These are phyloP conservation scores for Globisporangium megalacanthum DNA, from an alignment of 352 stramenopile genomes.

Conservation along the genomic window DNA sequence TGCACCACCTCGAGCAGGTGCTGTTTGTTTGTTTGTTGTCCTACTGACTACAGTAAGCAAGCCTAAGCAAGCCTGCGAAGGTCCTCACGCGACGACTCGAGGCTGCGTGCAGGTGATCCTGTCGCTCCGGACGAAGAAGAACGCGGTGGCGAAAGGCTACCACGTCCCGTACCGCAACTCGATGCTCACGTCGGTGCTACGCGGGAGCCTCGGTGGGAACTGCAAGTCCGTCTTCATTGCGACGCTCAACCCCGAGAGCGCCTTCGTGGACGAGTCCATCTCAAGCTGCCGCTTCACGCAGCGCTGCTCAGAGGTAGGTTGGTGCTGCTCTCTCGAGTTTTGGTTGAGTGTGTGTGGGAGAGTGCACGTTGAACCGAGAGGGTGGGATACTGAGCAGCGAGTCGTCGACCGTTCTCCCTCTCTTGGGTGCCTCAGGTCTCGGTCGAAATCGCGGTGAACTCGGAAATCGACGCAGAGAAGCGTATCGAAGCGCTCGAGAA, in stretches of 20 bases:
- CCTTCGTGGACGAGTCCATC: constrained; percentile 90
- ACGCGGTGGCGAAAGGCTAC: constrained; percentile 35
- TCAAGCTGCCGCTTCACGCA: constrained; percentile 96
- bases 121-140: constrained; percentile 81
- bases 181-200: constrained; percentile 95
- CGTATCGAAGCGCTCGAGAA: constrained; percentile 47
- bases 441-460: constrained; percentile 63
- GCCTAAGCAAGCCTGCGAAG: too few relatives aligned
- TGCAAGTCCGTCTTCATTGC: constrained; percentile 97
- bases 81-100: too few relatives aligned
- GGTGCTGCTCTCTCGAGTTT: background rate
- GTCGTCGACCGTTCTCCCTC: background rate
- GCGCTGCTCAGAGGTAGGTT: constrained; percentile 84
- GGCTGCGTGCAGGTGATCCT: constrained; percentile 83
- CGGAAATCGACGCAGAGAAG: constrained; percentile 62
- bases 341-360: background rate
- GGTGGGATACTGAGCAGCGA: background rate
- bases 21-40: background rate
- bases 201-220: constrained; percentile 94
- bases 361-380: background rate
- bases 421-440: constrained; percentile 12
- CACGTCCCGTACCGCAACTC: constrained; percentile 96
- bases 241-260: constrained; percentile 89
- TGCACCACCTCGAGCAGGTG: constrained; percentile 93
- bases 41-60: too few relatives aligned